Evolutionary conservation across 179 eudicot species (phyloP), one percentile per base, ranked within the genome.

Genomic region (Beta lomatogona): DNA sequence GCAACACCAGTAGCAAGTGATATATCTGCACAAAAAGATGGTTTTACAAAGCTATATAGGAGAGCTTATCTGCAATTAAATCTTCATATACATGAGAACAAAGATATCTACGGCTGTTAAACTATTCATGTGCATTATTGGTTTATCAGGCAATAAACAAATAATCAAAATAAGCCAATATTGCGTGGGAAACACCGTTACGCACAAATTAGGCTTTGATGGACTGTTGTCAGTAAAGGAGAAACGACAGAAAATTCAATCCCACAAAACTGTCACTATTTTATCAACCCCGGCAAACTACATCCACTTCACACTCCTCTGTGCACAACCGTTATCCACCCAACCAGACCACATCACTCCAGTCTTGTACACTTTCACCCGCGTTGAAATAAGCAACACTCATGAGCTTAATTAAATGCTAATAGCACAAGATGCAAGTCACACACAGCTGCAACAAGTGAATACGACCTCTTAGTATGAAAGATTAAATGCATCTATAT

Each of bases 1-100:
- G 97, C 97, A 72, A 91, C 94, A 44, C 92, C 91, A 9, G 95
- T 93, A n/a, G 97, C 93, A 25, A 85, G 70, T 6, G 97, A 90
- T 58, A 93, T 89, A 83, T 93, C 97, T 93, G 91, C 88, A 84
- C 50, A 69, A 16, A 16, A 84, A 15, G 44, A 45, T 9, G 15
- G 53, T 4, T 48, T 66, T 50, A 12, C 45, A 25, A 25, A 11
- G 60, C 41, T 73, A 31, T 28, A 54, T 55, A 31, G 41, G 41
- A 36, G 41, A 36, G 41, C 41, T 36, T 36, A 1, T 36, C 11
- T 71, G 8, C 6, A 21, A 19, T 71, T 28, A 12, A 19, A 46
- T 12, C 54, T 19, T 71, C 69, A 65, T 2, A 28, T 65, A 36
- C 41, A 36, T 36, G 41, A 36, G 1, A 36, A 36, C 41, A 36